These are phyloP conservation scores for Gyromitra esculenta DNA, from an alignment of 2,329 filamentous ascomycete species.

Conservation along the genomic window DNA sequence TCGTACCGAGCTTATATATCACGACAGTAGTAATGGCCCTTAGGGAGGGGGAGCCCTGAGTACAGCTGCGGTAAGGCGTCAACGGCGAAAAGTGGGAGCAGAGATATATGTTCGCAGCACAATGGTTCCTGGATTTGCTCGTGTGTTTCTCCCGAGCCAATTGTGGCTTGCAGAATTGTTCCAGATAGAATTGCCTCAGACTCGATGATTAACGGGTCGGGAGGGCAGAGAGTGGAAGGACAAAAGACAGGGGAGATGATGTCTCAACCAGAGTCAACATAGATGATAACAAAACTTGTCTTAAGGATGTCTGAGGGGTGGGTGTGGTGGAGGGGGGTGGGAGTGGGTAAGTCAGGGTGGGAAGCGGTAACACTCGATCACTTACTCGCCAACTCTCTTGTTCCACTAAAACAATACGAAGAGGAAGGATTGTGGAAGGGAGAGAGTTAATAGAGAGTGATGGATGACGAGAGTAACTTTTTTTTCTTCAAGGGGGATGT, in stretches of 20 bases:
- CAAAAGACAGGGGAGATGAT: constrained; percentile 36
- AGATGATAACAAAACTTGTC: constrained; percentile 38
- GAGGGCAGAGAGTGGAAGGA: constrained; percentile 16
- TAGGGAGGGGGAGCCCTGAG: background rate
- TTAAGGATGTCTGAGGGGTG: constrained; percentile 18
- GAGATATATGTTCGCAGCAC: background rate
- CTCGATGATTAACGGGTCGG: constrained; percentile 24
- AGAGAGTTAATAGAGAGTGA: background rate
- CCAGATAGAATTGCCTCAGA: constrained; percentile 43
- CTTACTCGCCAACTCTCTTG: constrained; percentile 33
- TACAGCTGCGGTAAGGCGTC: constrained; percentile 17
- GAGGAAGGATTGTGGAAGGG: background rate
- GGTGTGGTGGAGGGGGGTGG: background rate
- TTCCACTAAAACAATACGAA: constrained; percentile 4
- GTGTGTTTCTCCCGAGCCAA: constrained; percentile 26
- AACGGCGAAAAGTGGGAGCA: constrained; percentile 19
- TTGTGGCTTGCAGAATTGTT: constrained; percentile 28
- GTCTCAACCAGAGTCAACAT: constrained; percentile 49
- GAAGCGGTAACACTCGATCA: constrained; percentile 41
- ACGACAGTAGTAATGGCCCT: background rate
- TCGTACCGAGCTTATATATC: constrained; percentile 49
- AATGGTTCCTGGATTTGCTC: constrained; percentile 15
- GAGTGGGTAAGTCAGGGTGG: background rate
- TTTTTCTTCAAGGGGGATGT: constrained; percentile 24
- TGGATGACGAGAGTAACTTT: constrained; percentile 8